A percentile compares a stretch with the other conserved stretches of the same genome.
Evolutionary conservation across 2,329 filamentous ascomycete genomes (phyloP).

Genomic region (Penicillium corylophilum): DNA sequence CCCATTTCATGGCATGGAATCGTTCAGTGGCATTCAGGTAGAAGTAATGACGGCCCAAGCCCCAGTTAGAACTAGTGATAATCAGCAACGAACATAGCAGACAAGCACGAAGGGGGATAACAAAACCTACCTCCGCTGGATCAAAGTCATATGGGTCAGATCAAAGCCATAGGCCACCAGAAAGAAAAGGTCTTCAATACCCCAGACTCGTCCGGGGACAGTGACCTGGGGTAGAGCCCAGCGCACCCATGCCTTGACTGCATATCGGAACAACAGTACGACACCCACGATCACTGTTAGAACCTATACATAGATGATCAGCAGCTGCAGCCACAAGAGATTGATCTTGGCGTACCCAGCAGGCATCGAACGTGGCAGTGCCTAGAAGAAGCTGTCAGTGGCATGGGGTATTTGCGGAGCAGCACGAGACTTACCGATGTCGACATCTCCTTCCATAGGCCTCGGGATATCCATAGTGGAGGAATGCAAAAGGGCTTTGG

Average conservation of each 20-base stretch:
- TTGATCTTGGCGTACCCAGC: constrained; percentile 18
- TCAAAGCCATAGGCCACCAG: constrained; percentile 31
- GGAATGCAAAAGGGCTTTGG: constrained; percentile 1
- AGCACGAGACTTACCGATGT: constrained; percentile 19
- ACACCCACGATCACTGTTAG: constrained; percentile 22
- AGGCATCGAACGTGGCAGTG: constrained; percentile 17
- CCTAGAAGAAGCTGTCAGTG: constrained; percentile 11
- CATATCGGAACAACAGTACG: constrained; percentile 23
- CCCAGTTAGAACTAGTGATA: constrained; percentile 26
- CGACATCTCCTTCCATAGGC: constrained; percentile 20
- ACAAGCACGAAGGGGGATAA: too few relatives aligned
- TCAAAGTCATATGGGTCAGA: constrained; percentile 31
- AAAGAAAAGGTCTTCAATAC: constrained; percentile 35
- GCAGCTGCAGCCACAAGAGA: background rate
- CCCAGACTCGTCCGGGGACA: constrained; percentile 34
- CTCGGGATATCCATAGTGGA: constrained; percentile 20
- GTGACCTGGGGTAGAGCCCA: constrained; percentile 34
- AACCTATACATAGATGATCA: constrained; percentile 10
- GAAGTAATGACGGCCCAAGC: constrained; percentile 35
- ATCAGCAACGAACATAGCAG: background rate
- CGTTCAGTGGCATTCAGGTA: constrained; percentile 27
- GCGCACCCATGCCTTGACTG: constrained; percentile 32
- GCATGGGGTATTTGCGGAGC: too few relatives aligned
- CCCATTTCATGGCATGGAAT: constrained; percentile 28
- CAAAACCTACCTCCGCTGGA: constrained; percentile 33